These are phyloP conservation scores for Pichia sp. DNA, from an alignment of 1,139 yeast genomes.

Conservation along the genomic window DNA sequence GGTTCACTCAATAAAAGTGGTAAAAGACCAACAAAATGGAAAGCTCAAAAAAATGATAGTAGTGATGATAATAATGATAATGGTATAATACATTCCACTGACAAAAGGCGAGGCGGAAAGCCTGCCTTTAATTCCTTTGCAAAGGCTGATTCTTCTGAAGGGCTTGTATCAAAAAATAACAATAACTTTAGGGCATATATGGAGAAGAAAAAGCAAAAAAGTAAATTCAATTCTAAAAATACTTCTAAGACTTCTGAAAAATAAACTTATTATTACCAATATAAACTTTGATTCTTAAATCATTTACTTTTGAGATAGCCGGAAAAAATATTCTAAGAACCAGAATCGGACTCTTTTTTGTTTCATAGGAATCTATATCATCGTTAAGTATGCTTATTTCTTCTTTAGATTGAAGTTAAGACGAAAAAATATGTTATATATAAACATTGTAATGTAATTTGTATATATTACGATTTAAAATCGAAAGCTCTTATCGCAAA, in stretches of 20 bases:
- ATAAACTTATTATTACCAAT: no score
- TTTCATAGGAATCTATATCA: no score
- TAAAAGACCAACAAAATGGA: slow-evolving; percentile 18
- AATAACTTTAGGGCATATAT: slow-evolving; percentile 14
- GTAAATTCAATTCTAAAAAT: slow-evolving; percentile 27
- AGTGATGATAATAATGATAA: slow-evolving; percentile 15
- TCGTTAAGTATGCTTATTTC: no score
- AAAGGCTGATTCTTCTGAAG: not conserved
- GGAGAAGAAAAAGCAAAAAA: slow-evolving; percentile 36
- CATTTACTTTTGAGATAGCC: no score
- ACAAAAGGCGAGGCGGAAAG: not conserved
- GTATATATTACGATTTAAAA: no score
- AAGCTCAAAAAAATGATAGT: slow-evolving; percentile 9
- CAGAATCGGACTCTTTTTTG: no score
- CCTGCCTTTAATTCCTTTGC: not conserved
- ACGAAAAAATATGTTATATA: no score
- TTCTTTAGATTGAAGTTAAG: no score
- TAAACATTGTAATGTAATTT: no score
- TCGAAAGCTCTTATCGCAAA: no score
- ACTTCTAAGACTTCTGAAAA: not conserved
- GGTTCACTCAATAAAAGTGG: slow-evolving; percentile 22
- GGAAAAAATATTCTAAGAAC: no score
- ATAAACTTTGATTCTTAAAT: no score
- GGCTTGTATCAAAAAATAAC: slow-evolving; percentile 8
- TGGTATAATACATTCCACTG: not conserved